Evolutionary conservation across 2,329 filamentous ascomycete species (phyloP).

Genomic region (Paecilomyces fulvus): DNA sequence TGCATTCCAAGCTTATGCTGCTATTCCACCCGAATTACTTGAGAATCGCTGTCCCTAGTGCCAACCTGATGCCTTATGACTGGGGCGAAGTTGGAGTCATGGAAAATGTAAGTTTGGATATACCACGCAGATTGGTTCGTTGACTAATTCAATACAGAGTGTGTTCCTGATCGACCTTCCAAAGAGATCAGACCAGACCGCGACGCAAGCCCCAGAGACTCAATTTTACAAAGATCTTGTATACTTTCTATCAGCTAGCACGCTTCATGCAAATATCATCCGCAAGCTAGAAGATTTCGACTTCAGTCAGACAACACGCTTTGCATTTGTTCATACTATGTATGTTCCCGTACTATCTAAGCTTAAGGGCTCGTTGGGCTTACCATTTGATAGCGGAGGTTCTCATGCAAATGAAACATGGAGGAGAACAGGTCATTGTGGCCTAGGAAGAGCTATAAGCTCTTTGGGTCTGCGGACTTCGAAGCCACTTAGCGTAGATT

Average conservation of each 20-base stretch:
- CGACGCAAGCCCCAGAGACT: slow-evolving; percentile 26
- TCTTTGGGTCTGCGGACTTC: slow-evolving; percentile 53
- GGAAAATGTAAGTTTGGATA: slow-evolving; percentile 59
- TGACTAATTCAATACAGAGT: slow-evolving; percentile 40
- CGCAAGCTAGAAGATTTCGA: slow-evolving; percentile 69
- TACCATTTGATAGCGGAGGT: slow-evolving; percentile 42
- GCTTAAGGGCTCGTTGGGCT: slow-evolving; percentile 4
- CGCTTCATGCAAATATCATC: slow-evolving; percentile 56
- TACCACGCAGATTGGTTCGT: background rate
- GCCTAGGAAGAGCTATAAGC: slow-evolving; percentile 60
- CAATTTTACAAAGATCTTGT: slow-evolving; percentile 62
- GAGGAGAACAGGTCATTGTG: slow-evolving; percentile 60
- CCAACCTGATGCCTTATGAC: slow-evolving; percentile 76
- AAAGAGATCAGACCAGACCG: slow-evolving; percentile 22
- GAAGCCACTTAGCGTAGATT: slow-evolving; percentile 58
- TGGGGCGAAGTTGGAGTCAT: slow-evolving; percentile 74
- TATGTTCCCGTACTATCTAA: slow-evolving; percentile 36
- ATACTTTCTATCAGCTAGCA: slow-evolving; percentile 61
- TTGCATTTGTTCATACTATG: slow-evolving; percentile 83
- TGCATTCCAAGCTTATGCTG: slow-evolving; percentile 93
- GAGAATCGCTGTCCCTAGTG: slow-evolving; percentile 75
- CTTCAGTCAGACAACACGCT: slow-evolving; percentile 60
- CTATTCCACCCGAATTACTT: slow-evolving; percentile 68
- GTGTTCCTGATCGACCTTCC: slow-evolving; percentile 92
- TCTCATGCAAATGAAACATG: slow-evolving; percentile 43